A percentile compares a stretch with the other conserved stretches of the same genome.
phyloP scores from a whole-genome alignment of 139 green algal genomes.

The Ostreobium quekettii region DNA sequence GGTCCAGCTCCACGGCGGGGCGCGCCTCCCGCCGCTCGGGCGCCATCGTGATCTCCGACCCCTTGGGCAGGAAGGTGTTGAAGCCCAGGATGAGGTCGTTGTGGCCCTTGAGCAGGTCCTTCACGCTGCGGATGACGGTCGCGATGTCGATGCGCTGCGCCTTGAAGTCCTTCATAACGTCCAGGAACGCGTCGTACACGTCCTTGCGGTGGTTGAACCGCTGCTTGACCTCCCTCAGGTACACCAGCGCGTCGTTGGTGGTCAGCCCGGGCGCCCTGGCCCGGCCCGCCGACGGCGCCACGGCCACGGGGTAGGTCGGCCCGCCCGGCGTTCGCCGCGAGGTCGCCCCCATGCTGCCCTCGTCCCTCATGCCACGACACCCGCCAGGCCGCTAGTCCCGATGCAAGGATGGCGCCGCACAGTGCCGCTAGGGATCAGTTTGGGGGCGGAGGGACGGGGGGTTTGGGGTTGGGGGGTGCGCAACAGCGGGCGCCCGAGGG shows the following conservation, averaged over 20 bases:
- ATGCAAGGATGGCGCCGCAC: no score
- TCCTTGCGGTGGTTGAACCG: constrained; percentile 70
- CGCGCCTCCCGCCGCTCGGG: background rate
- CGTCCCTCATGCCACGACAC: no score
- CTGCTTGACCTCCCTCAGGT: constrained; percentile 71
- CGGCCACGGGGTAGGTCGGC: background rate
- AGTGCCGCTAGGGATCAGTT: no score
- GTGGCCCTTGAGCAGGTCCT: constrained; percentile 90
- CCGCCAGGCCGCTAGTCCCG: no score
- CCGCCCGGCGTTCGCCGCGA: background rate
- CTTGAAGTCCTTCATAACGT: constrained; percentile 99
- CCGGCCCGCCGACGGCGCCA: no score
- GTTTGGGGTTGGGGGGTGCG: no score
- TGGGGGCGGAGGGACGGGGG: no score
- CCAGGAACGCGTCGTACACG: constrained; percentile 91
- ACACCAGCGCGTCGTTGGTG: constrained; percentile 65
- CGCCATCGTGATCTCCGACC: constrained; percentile 16
- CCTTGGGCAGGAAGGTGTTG: constrained; percentile 96
- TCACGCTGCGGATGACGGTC: constrained; percentile 92
- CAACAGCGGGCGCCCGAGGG: no score
- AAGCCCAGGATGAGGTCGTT: constrained; percentile 95
- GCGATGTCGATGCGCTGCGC: constrained; percentile 89
- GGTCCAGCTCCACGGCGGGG: constrained; percentile 91
- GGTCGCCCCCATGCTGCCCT: background rate
- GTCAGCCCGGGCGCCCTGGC: constrained; percentile 40